Evolutionary conservation across 139 green algal species (phyloP).

Genomic region (Picochlorum sp.): DNA sequence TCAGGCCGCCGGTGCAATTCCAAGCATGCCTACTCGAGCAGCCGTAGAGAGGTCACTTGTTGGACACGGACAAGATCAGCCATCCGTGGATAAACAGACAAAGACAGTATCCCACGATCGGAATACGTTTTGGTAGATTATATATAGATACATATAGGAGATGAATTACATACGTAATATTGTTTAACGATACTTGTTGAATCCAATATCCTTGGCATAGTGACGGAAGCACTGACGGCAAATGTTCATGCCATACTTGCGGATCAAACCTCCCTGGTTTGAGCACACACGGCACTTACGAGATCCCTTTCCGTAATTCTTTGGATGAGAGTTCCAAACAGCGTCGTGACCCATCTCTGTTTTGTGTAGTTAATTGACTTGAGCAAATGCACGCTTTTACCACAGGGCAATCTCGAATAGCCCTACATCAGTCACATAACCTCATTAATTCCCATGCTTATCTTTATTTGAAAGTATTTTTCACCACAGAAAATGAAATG

Average conservation of each 20-base stretch:
- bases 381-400: conserved; percentile 27
- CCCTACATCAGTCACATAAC: conserved; percentile 2
- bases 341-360: conserved; percentile 85
- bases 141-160: too few relatives aligned
- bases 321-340: conserved; percentile 95
- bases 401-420: conserved; percentile 25
- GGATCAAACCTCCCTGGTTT: conserved; percentile 93
- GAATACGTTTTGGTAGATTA: conserved; percentile 6
- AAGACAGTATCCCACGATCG: neutral
- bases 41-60: conserved; percentile 20
- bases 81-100: neutral
- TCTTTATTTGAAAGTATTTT: neutral
- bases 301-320: conserved; percentile 77
- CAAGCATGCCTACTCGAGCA: conserved; percentile 40
- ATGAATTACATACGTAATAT: neutral
- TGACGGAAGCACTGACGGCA: conserved; percentile 86
- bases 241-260: conserved; percentile 98
- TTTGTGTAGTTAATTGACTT: conserved; percentile 1
- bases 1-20: conserved; percentile 39
- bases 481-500: neutral
- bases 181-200: conserved; percentile 20
- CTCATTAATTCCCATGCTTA: neutral
- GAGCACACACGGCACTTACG: conserved; percentile 90
- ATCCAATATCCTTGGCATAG: conserved; percentile 20
- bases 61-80: neutral